phyloP scores from a whole-genome alignment of 257 asterid genomes.

The Rauvolfia tetraphylla region DNA sequence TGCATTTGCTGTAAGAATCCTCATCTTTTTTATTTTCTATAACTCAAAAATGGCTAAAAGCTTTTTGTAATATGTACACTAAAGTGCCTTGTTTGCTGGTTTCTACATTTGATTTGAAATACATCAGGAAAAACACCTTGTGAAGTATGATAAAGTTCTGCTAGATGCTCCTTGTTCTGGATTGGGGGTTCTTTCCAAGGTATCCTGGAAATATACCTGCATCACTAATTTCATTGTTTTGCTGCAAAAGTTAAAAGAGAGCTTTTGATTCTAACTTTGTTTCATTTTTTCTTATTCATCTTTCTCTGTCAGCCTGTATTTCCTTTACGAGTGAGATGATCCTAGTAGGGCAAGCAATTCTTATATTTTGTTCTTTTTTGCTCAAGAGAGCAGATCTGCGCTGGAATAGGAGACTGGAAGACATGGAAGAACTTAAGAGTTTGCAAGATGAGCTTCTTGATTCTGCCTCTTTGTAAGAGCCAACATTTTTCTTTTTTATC shows the following conservation, averaged over 20 bases:
- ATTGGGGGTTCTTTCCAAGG: slow-evolving; percentile 93
- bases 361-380: slow-evolving; percentile 21
- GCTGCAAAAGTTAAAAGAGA: background rate
- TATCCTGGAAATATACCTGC: slow-evolving; percentile 14
- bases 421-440: slow-evolving; percentile 71
- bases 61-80: background rate
- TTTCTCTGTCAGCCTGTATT: background rate
- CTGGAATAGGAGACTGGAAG: slow-evolving; percentile 85
- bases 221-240: slow-evolving; percentile 4
- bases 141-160: slow-evolving; percentile 77
- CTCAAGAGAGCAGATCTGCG: slow-evolving; percentile 91
- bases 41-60: background rate
- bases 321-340: background rate
- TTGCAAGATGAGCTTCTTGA: slow-evolving; percentile 85
- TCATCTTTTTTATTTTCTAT: background rate
- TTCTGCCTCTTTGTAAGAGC: slow-evolving; percentile 73
- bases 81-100: slow-evolving; percentile 5
- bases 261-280: background rate
- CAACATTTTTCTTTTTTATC: slow-evolving; percentile 5
- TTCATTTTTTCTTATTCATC: slow-evolving; percentile 3
- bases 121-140: slow-evolving; percentile 39
- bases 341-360: background rate
- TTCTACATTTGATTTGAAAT: slow-evolving; percentile 2
- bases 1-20: slow-evolving; percentile 48
- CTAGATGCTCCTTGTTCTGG: slow-evolving; percentile 98